Base-by-base conservation (phyloP, 2,329 filamentous ascomycete genomes). In the Juglanconis oblonga region DNA sequence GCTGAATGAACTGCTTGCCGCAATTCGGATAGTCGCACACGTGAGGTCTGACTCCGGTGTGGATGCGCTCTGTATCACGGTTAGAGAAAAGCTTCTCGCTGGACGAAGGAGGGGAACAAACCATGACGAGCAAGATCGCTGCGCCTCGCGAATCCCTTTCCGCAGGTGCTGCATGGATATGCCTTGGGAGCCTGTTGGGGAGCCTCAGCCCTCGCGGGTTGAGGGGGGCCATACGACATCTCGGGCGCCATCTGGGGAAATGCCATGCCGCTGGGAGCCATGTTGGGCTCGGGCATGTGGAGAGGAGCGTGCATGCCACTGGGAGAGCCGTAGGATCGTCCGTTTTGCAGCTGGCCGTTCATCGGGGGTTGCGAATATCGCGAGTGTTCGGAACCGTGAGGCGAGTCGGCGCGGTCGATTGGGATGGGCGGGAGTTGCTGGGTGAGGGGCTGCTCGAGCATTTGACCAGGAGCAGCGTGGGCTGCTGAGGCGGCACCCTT, bases 1-100 rank as follows among this genome's bases (percentile, higher is more conserved):
- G 86, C 75, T 99, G 95, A 67, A 99, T 99, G 73, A 99, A 99
- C 71, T 94, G 91, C 76, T 98, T 99, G 65, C 91, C 91, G 73
- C 95, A 99, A 56, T 86, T 87, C 45, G 89, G 89, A 61, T 87
- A 91, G 69, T 97, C 93, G 76, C 95, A 99, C 53, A 94, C 89
- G 72, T 99, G 95, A 52, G 95, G 95, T 61, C 94, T 84, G 60
- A 93, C 83, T 50, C 94, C 94, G 63, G 87, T 96, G 76, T 99
- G 95, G 66, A 99, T 99, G 50, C 95, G 91, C 77, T 98, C 94
- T 97, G 68, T 63, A 33, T 31, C 45, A 56, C 13, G 54, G 65
- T 73, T 65, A 74, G 72, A 35, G 33, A 11, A 24, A 38, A n/a
- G 50, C 52, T 51, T 6, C 40, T n/a, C 35, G 17, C 64, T 17